A percentile compares a stretch with the other conserved stretches of the same genome.
Evolutionary conservation across 2,329 filamentous ascomycete species (phyloP).

Genomic region (Colletotrichum chrysophilum): DNA sequence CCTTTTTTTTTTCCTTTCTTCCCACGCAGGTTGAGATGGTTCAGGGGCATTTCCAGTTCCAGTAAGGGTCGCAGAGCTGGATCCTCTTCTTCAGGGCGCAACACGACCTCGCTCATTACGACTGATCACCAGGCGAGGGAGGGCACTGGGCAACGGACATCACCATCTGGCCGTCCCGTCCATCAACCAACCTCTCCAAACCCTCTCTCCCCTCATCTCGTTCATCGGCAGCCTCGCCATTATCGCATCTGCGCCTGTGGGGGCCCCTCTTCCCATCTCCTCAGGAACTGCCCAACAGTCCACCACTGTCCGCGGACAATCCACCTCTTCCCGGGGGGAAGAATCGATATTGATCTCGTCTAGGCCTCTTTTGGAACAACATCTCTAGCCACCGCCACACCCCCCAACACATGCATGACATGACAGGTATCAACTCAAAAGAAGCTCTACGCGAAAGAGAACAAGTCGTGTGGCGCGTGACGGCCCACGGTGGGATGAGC

Average conservation of each 20-base stretch:
- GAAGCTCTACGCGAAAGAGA: background rate
- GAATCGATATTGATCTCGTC: background rate
- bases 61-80: background rate
- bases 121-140: background rate
- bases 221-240: background rate
- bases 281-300: background rate
- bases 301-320: background rate
- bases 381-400: background rate
- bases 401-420: background rate
- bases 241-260: background rate
- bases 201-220: background rate
- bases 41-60: background rate
- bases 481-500: background rate
- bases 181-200: background rate
- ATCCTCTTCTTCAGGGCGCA: background rate
- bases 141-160: background rate
- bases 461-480: background rate
- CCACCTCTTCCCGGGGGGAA: background rate
- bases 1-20: background rate
- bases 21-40: background rate
- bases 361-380: background rate
- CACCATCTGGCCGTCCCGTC: background rate
- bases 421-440: background rate
- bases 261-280: background rate
- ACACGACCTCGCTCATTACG: background rate